phyloP scores from a whole-genome alignment of 2,329 filamentous ascomycete species.

The Pochonia chlamydosporia region DNA sequence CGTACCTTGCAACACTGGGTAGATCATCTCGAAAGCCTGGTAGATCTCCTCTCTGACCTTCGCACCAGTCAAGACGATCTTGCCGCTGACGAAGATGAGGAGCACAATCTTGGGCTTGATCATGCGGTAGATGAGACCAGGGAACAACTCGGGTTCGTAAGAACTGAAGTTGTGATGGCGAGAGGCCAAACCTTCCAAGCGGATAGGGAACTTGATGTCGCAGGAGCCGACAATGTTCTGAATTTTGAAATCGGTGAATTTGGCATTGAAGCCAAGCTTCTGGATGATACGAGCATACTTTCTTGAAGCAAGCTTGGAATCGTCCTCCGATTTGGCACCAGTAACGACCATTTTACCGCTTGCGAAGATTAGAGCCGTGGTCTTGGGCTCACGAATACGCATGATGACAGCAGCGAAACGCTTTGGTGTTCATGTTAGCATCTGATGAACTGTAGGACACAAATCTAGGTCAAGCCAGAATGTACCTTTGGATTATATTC shows the following conservation, averaged over 20 bases:
- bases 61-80: conserved; percentile 95
- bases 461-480: conserved; percentile 11
- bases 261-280: conserved; percentile 98
- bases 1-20: conserved; percentile 84
- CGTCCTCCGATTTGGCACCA: conserved; percentile 95
- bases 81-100: conserved; percentile 94
- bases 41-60: conserved; percentile 99
- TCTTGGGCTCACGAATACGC: conserved; percentile 99
- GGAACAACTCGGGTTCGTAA: conserved; percentile 97
- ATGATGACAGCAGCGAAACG: conserved; percentile 99
- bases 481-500: conserved; percentile 97
- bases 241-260: conserved; percentile 99
- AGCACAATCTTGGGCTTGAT: conserved; percentile 99
- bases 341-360: conserved; percentile 99
- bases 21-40: conserved; percentile 94
- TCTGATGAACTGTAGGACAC: background rate
- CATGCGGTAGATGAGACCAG: conserved; percentile 99
- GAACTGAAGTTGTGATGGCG: conserved; percentile 99
- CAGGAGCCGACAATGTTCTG: conserved; percentile 99
- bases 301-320: conserved; percentile 91
- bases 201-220: conserved; percentile 99
- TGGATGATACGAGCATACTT: conserved; percentile 99
- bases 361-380: conserved; percentile 94
- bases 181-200: conserved; percentile 88
- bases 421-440: conserved; percentile 38